Evolutionary conservation across 305 asterid species (phyloP).

Genomic region (Fraxinus greggii): DNA sequence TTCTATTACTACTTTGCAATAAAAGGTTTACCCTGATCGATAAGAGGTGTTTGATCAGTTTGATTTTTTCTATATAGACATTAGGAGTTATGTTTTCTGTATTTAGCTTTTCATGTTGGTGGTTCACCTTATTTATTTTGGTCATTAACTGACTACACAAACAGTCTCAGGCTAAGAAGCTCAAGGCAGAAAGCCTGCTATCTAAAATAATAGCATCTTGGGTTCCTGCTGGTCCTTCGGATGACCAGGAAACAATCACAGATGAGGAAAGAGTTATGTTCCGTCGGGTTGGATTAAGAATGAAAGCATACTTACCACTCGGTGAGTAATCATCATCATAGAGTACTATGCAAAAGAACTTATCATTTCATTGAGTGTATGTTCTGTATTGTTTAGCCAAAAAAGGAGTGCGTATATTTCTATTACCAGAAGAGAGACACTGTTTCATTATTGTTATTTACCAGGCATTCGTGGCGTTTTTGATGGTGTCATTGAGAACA

Average conservation of each 20-base stretch:
- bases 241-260: slow-evolving; percentile 95
- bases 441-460: slow-evolving; percentile 27
- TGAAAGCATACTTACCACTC: slow-evolving; percentile 92
- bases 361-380: slow-evolving; percentile 15
- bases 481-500: slow-evolving; percentile 98
- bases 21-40: slow-evolving; percentile 1
- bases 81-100: not conserved
- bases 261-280: slow-evolving; percentile 93
- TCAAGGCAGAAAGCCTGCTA: slow-evolving; percentile 80
- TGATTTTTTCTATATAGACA: not conserved
- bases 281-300: slow-evolving; percentile 83
- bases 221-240: slow-evolving; percentile 82
- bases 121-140: slow-evolving; percentile 15
- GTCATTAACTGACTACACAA: slow-evolving; percentile 26
- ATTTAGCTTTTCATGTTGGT: slow-evolving; percentile 15
- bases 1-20: not conserved
- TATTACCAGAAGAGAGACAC: slow-evolving; percentile 10
- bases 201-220: slow-evolving; percentile 83
- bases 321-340: slow-evolving; percentile 52
- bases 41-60: slow-evolving; percentile 2
- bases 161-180: slow-evolving; percentile 92
- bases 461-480: slow-evolving; percentile 93
- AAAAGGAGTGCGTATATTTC: not conserved
- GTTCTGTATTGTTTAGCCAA: not conserved
- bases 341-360: slow-evolving; percentile 6